phyloP scores from a whole-genome alignment of 805 yeast species.

The Starmerella apicola region DNA sequence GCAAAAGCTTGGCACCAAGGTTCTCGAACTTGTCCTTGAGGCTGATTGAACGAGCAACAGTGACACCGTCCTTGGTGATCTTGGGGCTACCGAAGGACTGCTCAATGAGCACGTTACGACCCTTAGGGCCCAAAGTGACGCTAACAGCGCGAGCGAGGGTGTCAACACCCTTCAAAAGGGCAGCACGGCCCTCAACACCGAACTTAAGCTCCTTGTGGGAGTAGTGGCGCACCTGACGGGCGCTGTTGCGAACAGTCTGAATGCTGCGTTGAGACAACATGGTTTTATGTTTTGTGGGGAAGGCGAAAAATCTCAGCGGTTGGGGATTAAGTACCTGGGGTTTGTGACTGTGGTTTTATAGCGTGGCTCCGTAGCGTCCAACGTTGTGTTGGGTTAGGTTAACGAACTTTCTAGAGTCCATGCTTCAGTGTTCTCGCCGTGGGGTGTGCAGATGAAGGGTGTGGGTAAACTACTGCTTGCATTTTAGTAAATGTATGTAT shows the following conservation, averaged over 20 bases:
- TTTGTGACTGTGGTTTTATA: background rate
- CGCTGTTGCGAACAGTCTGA: conserved; percentile 13
- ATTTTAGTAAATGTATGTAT: no score
- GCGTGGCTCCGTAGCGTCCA: background rate
- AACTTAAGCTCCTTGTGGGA: conserved; percentile 86
- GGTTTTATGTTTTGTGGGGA: background rate
- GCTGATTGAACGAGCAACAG: conserved; percentile 79
- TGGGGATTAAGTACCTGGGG: background rate
- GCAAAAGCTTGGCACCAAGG: conserved; percentile 88
- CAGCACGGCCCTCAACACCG: conserved; percentile 96
- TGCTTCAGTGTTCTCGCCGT: no score
- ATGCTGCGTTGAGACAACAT: conserved; percentile 13
- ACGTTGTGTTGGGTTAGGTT: background rate
- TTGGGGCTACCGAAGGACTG: conserved; percentile 95
- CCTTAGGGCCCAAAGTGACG: conserved; percentile 95
- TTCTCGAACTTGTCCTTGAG: conserved; percentile 87
- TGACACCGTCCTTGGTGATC: conserved; percentile 98
- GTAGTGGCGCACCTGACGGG: conserved; percentile 26
- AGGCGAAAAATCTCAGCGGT: background rate
- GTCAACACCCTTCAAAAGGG: conserved; percentile 85
- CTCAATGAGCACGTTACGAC: conserved; percentile 92
- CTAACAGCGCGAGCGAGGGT: conserved; percentile 92
- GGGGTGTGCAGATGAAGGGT: no score
- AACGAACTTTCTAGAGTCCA: background rate
- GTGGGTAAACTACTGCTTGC: no score